Percentiles rank a stretch among this genome's conserved stretches.
Evolutionary conservation across 495 filamentous ascomycete genomes (phyloP).

Genomic region (Trypethelium eluteriae): DNA sequence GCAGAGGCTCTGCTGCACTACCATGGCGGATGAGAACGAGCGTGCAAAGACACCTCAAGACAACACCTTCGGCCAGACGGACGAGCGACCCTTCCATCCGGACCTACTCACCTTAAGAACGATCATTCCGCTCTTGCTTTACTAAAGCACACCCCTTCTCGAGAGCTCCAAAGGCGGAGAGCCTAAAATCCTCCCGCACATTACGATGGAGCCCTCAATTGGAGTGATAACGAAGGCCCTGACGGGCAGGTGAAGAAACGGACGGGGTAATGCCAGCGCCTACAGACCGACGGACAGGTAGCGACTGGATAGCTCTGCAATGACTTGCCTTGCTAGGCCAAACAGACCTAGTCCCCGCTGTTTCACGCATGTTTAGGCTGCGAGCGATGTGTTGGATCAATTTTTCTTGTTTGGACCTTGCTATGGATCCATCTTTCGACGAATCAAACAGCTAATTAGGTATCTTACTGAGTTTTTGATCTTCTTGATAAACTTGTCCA

Average conservation of each 20-base stretch:
- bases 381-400: not conserved
- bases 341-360: not conserved
- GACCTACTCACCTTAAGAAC: conserved; percentile 6
- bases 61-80: not conserved
- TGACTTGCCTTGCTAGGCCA: not conserved
- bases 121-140: not conserved
- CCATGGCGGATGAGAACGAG: not conserved
- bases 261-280: not conserved
- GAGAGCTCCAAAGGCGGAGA: not conserved
- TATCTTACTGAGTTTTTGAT: not conserved
- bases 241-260: conserved; percentile 4
- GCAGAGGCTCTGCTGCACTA: not conserved
- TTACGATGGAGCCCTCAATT: not conserved
- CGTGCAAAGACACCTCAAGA: not conserved
- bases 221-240: not conserved
- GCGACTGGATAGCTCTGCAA: not conserved
- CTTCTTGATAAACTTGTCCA: not conserved
- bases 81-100: not conserved
- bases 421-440: not conserved
- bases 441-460: not conserved
- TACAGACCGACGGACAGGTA: not conserved
- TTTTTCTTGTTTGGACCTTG: not conserved
- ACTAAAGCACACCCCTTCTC: not conserved
- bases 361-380: conserved; percentile 1
- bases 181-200: not conserved